Base-by-base conservation (phyloP, 1,284 basidiomycete genomes). In the Cryptococcus depauperatus region DNA sequence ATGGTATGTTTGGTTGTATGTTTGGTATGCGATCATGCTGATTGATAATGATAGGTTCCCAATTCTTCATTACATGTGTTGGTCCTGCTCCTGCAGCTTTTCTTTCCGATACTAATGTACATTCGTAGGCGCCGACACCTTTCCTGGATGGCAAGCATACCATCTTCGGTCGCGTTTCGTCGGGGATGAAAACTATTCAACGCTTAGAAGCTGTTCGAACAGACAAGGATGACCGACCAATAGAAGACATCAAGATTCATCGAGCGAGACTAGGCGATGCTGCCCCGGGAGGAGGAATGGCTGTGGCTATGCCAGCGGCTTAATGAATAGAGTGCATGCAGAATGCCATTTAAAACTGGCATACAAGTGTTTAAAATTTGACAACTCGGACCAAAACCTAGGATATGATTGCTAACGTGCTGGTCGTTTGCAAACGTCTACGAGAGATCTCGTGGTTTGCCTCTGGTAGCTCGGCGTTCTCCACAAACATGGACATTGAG, bases 111-210 rank as follows among this genome's bases (percentile, higher is more conserved):
- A 13, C 11, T 16, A 13, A 32, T 5, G 11, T 16, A 30, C 34
- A 14, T 19, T 11, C 37, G 39, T 21, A 68, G 61, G 82, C 79
- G 1, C 91, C 91, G 7, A 93, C 90, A 39, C 91, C 91, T 0
- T 95, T 79, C 70, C 75, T 95, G 43, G 87, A 93, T 70, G 92
- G 89, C 65, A 98, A 98, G 64, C 90, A 97, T 66, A 91, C 87
- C 1, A 88, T 92, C 55, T 93, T 93, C 59, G 88, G 89, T 8
- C 80, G 88, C 11, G 83, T 87, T 18, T 82, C 78, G 61, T 76
- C 80, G 18, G 89, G 89, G 2, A 91, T 92, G 82, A 76, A 84
- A 38, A 88, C 91, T 7, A 76, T 90, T 16, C 84, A 90, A 51
- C 48, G 71, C 32, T 52, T 73, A 44, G 71, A 71, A 52, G 70